Base-by-base conservation (phyloP, 306 rosid genomes). In the Cucumis cinereus region DNA sequence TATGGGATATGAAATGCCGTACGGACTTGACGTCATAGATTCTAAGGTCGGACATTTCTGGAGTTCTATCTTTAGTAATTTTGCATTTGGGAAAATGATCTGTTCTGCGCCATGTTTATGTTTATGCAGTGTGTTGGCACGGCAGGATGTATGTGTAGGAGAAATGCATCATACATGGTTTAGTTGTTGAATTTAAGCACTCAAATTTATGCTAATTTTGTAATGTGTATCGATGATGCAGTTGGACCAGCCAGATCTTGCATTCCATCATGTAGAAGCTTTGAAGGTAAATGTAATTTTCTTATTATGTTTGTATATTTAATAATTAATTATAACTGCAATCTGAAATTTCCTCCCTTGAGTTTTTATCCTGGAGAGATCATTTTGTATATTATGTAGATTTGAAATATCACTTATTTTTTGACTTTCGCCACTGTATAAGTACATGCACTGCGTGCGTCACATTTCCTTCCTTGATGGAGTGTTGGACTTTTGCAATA, bases 231-330 rank as follows among this genome's bases (percentile, higher is more conserved):
- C 63, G 54, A 75, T 77, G 45, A 43, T 89, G 79, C 90, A 83
- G 96, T 71, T 77, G 84, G 86, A 91, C 82, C 88, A 82, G 81
- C 86, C 80, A 63, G 92, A 93, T 83, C 35, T 77, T 80, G 75
- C 87, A 23, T 86, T 85, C 85, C 92, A 90, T 68, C 82, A 80
- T 82, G 78, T 80, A 75, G 96, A 85, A 75, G 81, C 78, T 73
- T 57, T 87, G 68, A 85, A 89, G 92, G 96, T 92, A 77, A 72
- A 57, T 35, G 8, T 2, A 8, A 38, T 70, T 45, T 14, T 14
- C 22, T 45, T 45, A 15, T 20, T 40, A 55, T 68, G 23, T 23
- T 68, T 40, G n/a, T n/a, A 22, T 68, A 14, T 23, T 68, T 40
- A 22, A 41, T 55, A 35, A 36, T 33, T 36, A 43, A 68, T 43